phyloP scores from a whole-genome alignment of 192 early-diverging fungal species.

The Obelidium mucronatum region DNA sequence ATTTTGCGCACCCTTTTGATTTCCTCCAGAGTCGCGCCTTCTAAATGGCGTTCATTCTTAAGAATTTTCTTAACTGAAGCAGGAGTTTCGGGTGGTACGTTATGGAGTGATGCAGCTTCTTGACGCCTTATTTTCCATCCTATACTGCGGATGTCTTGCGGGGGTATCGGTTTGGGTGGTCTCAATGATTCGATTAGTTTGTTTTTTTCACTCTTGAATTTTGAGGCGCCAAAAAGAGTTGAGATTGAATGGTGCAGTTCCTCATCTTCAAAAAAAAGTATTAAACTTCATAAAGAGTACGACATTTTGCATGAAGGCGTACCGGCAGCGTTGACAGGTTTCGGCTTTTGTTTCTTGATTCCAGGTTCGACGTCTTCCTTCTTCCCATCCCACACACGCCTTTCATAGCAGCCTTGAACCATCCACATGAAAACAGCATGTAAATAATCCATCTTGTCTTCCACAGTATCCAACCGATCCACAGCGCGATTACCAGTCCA shows the following conservation, averaged over 20 bases:
- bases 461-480: neutral
- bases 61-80: neutral
- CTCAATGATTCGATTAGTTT: constrained; percentile 4
- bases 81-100: neutral
- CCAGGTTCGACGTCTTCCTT: neutral
- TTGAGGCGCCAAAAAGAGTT: neutral
- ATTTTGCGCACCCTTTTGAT: constrained; percentile 20
- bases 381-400: constrained; percentile 1
- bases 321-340: no score
- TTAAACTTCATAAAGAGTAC: no score
- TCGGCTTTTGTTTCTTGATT: neutral
- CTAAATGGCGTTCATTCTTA: constrained; percentile 13
- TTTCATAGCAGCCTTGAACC: constrained; percentile 28
- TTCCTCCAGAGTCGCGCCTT: constrained; percentile 24
- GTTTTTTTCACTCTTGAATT: constrained; percentile 13
- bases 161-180: constrained; percentile 32
- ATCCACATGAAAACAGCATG: constrained; percentile 31
- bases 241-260: no score
- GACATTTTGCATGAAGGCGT: no score
- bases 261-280: no score
- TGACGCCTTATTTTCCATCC: constrained; percentile 11
- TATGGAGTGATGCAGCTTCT: constrained; percentile 3
- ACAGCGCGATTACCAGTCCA: constrained; percentile 20
- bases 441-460: constrained; percentile 24
- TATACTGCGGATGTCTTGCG: constrained; percentile 16